Base-by-base conservation (phyloP, 306 rosid genomes). In the Lathyrus tuberosus region DNA sequence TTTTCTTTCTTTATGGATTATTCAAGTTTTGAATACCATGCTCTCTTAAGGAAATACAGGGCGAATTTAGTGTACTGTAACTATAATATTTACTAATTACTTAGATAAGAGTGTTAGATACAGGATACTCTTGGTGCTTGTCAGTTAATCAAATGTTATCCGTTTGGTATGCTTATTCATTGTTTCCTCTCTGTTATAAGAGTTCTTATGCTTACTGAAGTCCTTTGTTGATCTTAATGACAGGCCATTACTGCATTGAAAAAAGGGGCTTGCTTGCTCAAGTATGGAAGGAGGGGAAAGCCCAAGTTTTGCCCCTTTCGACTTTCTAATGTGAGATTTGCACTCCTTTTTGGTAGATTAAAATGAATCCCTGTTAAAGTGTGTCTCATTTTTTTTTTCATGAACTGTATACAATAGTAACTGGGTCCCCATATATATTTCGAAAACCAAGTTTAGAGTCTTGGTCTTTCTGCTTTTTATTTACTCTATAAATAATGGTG, bases 201-300 rank as follows among this genome's bases (percentile, higher is more conserved):
- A 26, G 24, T 78, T 71, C 42, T 77, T 65, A 20, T 76, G 54
- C 68, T 67, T 76, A 67, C 47, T 71, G 71, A 69, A 53, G 58
- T 71, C 62, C 53, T 74, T 53, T 81, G 48, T 71, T 78, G 69
- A 58, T 81, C 60, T 78, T 80, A 67, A 24, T 68, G 18, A 79
- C 84, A 95, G 99, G 99, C 99, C 62, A 86, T 95, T 73, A 95
- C 96, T 77, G 96, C 99, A 79, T 79, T 95, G 69, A 95, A 95
- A 88, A 95, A 95, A 79, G 97, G 99, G 78, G 99, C 97, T 42
- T 74, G 43, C 89, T 86, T 94, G 80, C 96, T 94, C 79, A 94
- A 94, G 86, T 94, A 94, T 72, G 99, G 97, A 76, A 91, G 99
- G 84, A 89, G 99, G 78, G 99, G 99, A 60, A 95, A 89, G 76